phyloP scores from a whole-genome alignment of 192 early-diverging fungal species.

The Cetraspora pellucida region DNA sequence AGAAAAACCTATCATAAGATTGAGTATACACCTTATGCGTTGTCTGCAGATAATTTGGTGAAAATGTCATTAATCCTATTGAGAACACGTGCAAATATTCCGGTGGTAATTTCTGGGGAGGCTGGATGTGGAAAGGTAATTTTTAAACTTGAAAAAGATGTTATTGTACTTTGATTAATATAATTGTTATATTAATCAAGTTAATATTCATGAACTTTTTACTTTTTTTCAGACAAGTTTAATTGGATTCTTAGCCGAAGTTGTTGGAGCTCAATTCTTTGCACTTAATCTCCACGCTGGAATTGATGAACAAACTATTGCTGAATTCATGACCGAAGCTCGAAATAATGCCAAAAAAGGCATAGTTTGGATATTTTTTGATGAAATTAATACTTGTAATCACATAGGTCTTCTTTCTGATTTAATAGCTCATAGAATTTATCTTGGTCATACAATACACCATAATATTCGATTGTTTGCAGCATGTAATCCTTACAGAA shows the following conservation, averaged over 20 bases:
- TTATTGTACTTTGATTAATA: too few species aligned
- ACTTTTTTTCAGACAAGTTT: conserved; percentile 23
- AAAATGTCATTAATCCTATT: conserved; percentile 33
- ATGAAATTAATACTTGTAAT: conserved; percentile 33
- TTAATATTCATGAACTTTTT: background rate
- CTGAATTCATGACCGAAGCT: background rate
- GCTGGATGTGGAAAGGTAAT: conserved; percentile 32
- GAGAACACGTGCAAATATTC: conserved; percentile 28
- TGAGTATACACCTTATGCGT: background rate
- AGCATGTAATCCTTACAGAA: conserved; percentile 30
- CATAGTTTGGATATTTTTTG: conserved; percentile 17
- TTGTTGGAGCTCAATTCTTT: conserved; percentile 16
- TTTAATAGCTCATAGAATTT: conserved; percentile 13
- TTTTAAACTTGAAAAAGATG: too few species aligned
- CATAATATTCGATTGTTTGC: conserved; percentile 26
- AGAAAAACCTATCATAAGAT: background rate
- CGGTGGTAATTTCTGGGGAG: conserved; percentile 26
- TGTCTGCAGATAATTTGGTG: conserved; percentile 30
- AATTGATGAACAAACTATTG: conserved; percentile 5
- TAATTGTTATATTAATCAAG: too few species aligned
- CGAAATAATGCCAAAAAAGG: conserved; percentile 1
- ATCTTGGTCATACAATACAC: background rate
- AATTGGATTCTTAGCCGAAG: conserved; percentile 22
- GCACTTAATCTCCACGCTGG: conserved; percentile 23
- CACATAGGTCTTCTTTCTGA: conserved; percentile 12